Percentiles rank a stretch among this genome's conserved stretches.
phyloP scores from a whole-genome alignment of 2,329 filamentous ascomycete species.

The Nigrospora oryzae region DNA sequence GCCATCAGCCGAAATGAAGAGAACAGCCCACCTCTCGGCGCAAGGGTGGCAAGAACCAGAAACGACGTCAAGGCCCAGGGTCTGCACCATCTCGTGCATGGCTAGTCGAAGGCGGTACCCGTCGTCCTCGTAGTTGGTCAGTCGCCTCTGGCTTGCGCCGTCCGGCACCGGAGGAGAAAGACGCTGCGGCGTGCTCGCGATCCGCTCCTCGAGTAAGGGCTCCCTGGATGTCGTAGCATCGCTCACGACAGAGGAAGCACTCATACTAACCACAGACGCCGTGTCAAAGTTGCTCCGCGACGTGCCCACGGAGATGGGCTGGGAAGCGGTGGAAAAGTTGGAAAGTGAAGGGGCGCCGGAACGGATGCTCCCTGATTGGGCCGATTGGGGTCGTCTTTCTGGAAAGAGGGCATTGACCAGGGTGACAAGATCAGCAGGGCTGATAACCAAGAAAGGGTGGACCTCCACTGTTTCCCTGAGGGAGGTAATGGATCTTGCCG shows the following conservation, averaged over 20 bases:
- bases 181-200: slow-evolving; percentile 39
- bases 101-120: slow-evolving; percentile 58
- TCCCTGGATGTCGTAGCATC: slow-evolving; percentile 60
- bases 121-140: slow-evolving; percentile 53
- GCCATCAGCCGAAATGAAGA: slow-evolving; percentile 70
- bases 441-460: slow-evolving; percentile 72
- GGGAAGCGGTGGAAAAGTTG: slow-evolving; percentile 61
- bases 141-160: slow-evolving; percentile 29
- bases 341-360: slow-evolving; percentile 61
- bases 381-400: slow-evolving; percentile 57
- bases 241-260: slow-evolving; percentile 63
- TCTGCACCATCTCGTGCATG: slow-evolving; percentile 62
- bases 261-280: slow-evolving; percentile 64
- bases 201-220: slow-evolving; percentile 49
- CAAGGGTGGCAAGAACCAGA: slow-evolving; percentile 69
- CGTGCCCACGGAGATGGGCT: slow-evolving; percentile 54
- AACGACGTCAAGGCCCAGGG: slow-evolving; percentile 53
- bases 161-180: slow-evolving; percentile 45
- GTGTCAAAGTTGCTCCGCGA: slow-evolving; percentile 53
- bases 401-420: slow-evolving; percentile 80
- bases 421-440: slow-evolving; percentile 70
- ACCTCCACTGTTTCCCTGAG: slow-evolving; percentile 70
- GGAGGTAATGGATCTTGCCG: slow-evolving; percentile 64
- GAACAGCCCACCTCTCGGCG: slow-evolving; percentile 72
- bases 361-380: slow-evolving; percentile 51